Base-by-base conservation (phyloP, 768 basidiomycete genomes). In the Candolleomyces eurysporus region DNA sequence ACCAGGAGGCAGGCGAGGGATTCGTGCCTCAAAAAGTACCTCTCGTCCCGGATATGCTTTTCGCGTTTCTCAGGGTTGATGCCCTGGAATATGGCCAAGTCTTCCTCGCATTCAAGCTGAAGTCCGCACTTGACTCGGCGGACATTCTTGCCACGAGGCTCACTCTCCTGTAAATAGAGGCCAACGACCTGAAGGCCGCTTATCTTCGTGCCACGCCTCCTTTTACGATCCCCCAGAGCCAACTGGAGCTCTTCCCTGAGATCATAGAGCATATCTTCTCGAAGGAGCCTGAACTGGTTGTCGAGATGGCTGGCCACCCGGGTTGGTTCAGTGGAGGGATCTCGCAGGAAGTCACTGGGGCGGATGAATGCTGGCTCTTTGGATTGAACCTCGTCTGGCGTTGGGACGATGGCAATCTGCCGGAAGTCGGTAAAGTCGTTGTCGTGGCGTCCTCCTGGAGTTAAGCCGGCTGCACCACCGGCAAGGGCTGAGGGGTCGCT, bases 361-460 rank as follows among this genome's bases (percentile, higher is more conserved):
- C 84, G 79, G 17, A 87, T 65, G 62, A 85, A 89, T 0, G 88
- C 75, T 2, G 56, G 62, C 40, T 80, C 77, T 3, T 63, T 69
- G 42, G 73, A 87, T 2, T 61, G 62, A 4, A 88, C 68, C 67
- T 90, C 89, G 46, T 83, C 81, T 0, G 84, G 78, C 5, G 86
- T 86, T 0, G 89, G 89, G 5, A 87, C 71, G 45, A 90, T 85
- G 17, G 82, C 71, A 21, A 90, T 86, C 9, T 81, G 62, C 8
- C 83, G 82, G 63, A 87, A 90, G 57, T 88, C 79, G 16, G 70
- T 71, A 51, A 84, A 83, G 67, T 90, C 88, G 56, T 90, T 90
- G 64, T 89, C 87, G 60, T 90, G 89, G 2, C 89, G 78, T 3
- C 88, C 88, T 0, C 89, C 89, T 1, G 89, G 84, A 9, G 72